Evolutionary conservation across 495 filamentous ascomycete genomes (phyloP).

Genomic region (Echria macrotheca): DNA sequence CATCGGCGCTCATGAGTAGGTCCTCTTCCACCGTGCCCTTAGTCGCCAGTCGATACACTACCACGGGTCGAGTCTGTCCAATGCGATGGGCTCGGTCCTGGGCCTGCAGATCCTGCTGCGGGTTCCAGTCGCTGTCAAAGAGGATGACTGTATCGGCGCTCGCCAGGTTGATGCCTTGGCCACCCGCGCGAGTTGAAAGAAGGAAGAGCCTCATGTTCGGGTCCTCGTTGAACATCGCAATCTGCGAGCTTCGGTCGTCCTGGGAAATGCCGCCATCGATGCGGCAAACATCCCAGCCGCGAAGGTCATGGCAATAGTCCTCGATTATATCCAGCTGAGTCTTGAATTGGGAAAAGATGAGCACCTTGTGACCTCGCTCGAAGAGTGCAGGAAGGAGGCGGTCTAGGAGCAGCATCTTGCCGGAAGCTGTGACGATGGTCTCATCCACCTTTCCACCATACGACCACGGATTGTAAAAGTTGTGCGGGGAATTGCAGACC

Average conservation of each 20-base stretch:
- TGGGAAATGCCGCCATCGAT: slow-evolving; percentile 89
- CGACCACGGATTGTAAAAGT: slow-evolving; percentile 91
- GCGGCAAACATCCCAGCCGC: slow-evolving; percentile 74
- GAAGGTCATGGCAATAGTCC: slow-evolving; percentile 70
- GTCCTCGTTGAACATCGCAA: slow-evolving; percentile 76
- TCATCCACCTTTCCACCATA: slow-evolving; percentile 60
- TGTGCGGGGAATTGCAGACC: slow-evolving; percentile 88
- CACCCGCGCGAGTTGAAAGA: slow-evolving; percentile 83
- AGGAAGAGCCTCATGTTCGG: slow-evolving; percentile 72
- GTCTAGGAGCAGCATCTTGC: slow-evolving; percentile 94
- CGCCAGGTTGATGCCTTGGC: slow-evolving; percentile 95
- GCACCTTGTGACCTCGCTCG: slow-evolving; percentile 72
- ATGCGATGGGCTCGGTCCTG: slow-evolving; percentile 94
- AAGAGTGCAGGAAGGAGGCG: slow-evolving; percentile 75
- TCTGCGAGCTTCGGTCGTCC: slow-evolving; percentile 72
- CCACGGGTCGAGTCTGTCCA: slow-evolving; percentile 83
- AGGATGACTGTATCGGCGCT: slow-evolving; percentile 95
- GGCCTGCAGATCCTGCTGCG: slow-evolving; percentile 93
- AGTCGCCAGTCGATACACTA: slow-evolving; percentile 93
- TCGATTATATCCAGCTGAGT: slow-evolving; percentile 87
- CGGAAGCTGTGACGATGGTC: slow-evolving; percentile 74
- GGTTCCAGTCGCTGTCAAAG: slow-evolving; percentile 97
- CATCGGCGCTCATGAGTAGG: slow-evolving; percentile 81
- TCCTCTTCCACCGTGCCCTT: slow-evolving; percentile 89
- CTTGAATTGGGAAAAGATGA: slow-evolving; percentile 97